phyloP scores from a whole-genome alignment of 345 rosid genomes.

The Linum lewisii region DNA sequence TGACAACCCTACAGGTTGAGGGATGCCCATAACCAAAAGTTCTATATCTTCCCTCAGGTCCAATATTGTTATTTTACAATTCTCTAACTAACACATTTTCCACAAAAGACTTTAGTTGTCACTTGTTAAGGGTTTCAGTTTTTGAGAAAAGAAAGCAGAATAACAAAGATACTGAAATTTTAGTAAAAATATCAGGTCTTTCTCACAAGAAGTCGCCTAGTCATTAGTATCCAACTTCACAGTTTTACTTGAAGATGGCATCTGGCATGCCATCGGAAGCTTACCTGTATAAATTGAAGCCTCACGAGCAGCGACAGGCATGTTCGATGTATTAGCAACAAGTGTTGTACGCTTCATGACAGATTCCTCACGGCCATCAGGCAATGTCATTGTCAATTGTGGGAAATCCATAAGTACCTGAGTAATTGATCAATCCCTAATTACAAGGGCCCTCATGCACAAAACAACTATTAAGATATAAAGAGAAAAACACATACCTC shows the following conservation, averaged over 20 bases:
- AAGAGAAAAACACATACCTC: conserved; percentile 43
- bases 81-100: no score
- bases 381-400: conserved; percentile 98
- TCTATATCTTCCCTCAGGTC: no score
- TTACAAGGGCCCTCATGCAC: background rate
- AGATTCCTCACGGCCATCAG: conserved; percentile 99
- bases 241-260: background rate
- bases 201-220: background rate
- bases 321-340: conserved; percentile 98
- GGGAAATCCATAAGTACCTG: conserved; percentile 99
- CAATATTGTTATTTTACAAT: no score
- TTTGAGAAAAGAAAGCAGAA: no score
- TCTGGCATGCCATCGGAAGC: background rate
- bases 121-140: no score
- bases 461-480: conserved; percentile 3
- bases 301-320: conserved; percentile 99
- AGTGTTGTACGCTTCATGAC: conserved; percentile 99
- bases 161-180: no score
- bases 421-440: conserved; percentile 6
- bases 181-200: no score
- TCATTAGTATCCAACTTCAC: conserved; percentile 1
- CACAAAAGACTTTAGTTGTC: no score
- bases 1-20: background rate
- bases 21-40: no score
- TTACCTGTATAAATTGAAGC: conserved; percentile 98